phyloP scores from a whole-genome alignment of 2,329 filamentous ascomycete species.

The Lecanoromycetidae sp. region DNA sequence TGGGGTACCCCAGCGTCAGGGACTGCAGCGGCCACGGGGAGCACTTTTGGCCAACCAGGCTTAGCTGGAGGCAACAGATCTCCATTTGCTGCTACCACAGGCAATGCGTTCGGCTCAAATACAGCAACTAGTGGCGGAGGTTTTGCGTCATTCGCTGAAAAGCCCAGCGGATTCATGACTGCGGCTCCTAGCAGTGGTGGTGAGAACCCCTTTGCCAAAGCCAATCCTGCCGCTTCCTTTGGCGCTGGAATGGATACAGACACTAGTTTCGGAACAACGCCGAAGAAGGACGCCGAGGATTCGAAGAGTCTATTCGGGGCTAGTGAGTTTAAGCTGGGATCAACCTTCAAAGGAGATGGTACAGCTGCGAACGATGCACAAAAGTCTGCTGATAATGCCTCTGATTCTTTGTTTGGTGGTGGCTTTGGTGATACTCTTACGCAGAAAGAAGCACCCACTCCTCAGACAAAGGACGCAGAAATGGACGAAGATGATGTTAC shows the following conservation, averaged over 20 bases:
- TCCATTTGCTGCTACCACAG: slow-evolving; percentile 22
- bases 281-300: slow-evolving; percentile 20
- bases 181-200: slow-evolving; percentile 14
- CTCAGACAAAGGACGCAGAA: slow-evolving; percentile 22
- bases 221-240: slow-evolving; percentile 22
- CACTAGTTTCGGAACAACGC: slow-evolving; percentile 9
- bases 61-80: slow-evolving; percentile 5
- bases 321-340: slow-evolving; percentile 30
- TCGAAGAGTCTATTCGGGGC: slow-evolving; percentile 25
- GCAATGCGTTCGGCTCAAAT: slow-evolving; percentile 6
- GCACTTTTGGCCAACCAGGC: slow-evolving; percentile 11
- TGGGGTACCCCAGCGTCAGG: slow-evolving; percentile 12
- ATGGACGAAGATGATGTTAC: slow-evolving; percentile 20
- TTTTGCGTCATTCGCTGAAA: slow-evolving; percentile 23
- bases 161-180: slow-evolving; percentile 19
- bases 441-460: slow-evolving; percentile 15
- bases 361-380: slow-evolving; percentile 29
- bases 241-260: slow-evolving; percentile 12
- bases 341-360: slow-evolving; percentile 34
- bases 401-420: slow-evolving; percentile 27
- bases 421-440: slow-evolving; percentile 31
- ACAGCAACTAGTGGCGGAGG: slow-evolving; percentile 17
- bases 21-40: slow-evolving; percentile 1
- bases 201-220: slow-evolving; percentile 23
- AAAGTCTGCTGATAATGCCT: slow-evolving; percentile 28